Percentiles rank a stretch among this genome's conserved stretches.
Evolutionary conservation across 371 early-diverging fungal species (phyloP).

Genomic region (Sporodiniella umbellata): DNA sequence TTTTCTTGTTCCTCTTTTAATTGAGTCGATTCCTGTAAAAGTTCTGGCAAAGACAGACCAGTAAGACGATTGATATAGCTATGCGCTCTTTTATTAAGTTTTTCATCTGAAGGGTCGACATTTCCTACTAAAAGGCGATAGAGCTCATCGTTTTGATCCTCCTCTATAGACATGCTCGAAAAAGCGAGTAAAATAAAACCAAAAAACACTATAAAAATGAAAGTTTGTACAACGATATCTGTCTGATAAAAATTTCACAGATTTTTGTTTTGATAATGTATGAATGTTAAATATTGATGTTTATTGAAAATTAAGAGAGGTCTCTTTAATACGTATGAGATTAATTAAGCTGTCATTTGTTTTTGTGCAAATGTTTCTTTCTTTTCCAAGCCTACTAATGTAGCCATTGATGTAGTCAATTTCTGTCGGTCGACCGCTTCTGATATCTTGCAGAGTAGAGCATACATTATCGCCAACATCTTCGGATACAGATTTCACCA

Average conservation of each 20-base stretch:
- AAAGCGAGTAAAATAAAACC: background rate
- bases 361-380: slow-evolving; percentile 8
- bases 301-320: slow-evolving; percentile 1
- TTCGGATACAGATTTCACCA: slow-evolving; percentile 23
- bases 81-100: slow-evolving; percentile 44
- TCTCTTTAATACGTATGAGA: slow-evolving; percentile 34
- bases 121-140: slow-evolving; percentile 22
- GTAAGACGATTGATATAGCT: slow-evolving; percentile 66
- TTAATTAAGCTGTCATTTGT: slow-evolving; percentile 22
- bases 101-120: slow-evolving; percentile 7
- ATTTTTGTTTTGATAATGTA: too few species aligned
- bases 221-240: background rate
- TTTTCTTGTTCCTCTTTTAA: slow-evolving; percentile 54
- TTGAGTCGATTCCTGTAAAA: slow-evolving; percentile 50
- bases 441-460: slow-evolving; percentile 58
- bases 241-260: too few species aligned
- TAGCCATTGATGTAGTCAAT: slow-evolving; percentile 65
- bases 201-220: background rate
- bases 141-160: slow-evolving; percentile 27
- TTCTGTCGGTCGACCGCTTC: slow-evolving; percentile 41
- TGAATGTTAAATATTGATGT: too few species aligned
- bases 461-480: slow-evolving; percentile 47
- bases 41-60: slow-evolving; percentile 53
- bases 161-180: slow-evolving; percentile 5
- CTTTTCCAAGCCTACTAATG: slow-evolving; percentile 28